phyloP scores from a whole-genome alignment of 768 basidiomycete species.

The Leccinum olivaceopallidum region DNA sequence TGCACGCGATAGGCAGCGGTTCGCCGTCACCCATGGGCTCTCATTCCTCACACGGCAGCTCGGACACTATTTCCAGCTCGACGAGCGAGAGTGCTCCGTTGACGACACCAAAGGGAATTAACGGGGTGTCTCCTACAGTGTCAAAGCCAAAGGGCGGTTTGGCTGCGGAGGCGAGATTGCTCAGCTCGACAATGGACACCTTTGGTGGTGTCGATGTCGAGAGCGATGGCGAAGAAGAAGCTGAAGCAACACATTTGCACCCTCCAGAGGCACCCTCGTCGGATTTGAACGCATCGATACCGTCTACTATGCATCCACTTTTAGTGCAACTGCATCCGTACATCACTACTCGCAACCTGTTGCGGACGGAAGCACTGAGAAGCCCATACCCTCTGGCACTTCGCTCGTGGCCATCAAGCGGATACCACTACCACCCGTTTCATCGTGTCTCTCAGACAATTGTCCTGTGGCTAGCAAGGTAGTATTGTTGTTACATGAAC shows the following conservation, averaged over 20 bases:
- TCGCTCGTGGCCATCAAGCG: slow-evolving; percentile 77
- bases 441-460: slow-evolving; percentile 24
- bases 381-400: slow-evolving; percentile 26
- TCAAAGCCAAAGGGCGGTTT: slow-evolving; percentile 17
- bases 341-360: slow-evolving; percentile 59
- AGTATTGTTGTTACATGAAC: slow-evolving; percentile 59
- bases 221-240: slow-evolving; percentile 10
- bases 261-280: neutral
- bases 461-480: slow-evolving; percentile 57
- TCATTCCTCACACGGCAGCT: slow-evolving; percentile 40
- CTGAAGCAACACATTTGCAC: neutral
- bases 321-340: slow-evolving; percentile 54
- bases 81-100: slow-evolving; percentile 22
- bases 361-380: slow-evolving; percentile 20
- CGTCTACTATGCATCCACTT: slow-evolving; percentile 21
- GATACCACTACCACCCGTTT: slow-evolving; percentile 54
- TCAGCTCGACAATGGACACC: slow-evolving; percentile 37
- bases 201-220: slow-evolving; percentile 36
- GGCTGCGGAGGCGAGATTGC: slow-evolving; percentile 26
- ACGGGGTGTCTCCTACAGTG: slow-evolving; percentile 2
- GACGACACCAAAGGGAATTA: slow-evolving; percentile 20
- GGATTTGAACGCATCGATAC: neutral
- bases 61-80: slow-evolving; percentile 37
- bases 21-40: slow-evolving; percentile 49
- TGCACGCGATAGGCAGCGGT: slow-evolving; percentile 17